Base-by-base conservation (phyloP, 2,329 filamentous ascomycete genomes). In the Venturia pyrina region DNA sequence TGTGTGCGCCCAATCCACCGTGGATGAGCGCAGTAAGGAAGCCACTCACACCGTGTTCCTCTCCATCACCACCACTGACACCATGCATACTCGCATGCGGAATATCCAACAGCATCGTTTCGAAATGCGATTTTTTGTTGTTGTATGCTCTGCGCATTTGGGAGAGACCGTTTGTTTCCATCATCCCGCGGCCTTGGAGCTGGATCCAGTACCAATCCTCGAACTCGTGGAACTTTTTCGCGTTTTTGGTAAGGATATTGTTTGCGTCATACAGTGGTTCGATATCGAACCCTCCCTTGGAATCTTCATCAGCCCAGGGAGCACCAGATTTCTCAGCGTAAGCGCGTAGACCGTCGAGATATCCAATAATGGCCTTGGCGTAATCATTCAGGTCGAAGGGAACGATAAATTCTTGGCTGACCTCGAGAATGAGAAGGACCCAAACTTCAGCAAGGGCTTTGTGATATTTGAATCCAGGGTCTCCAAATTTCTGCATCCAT, bases 391-490 rank as follows among this genome's bases (percentile, higher is more conserved):
- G 80, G 73, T 96, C 90, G 70, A 96, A 91, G 0, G 93, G 92
- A 34, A 97, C 73, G 66, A 98, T 83, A 15, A 90, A 88, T 24
- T 87, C 85, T 72, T 97, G 92, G 1, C 89, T 83, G 15, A 97
- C 83, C 71, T 98, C 93, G 24, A 97, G 84, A 64, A 95, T 83
- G n/a, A 98, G 79, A 3, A 98, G 81, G 0, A 87, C 87, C 76
- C 91, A 88, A 50, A 98, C 81, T 76, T 97, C 87, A 13, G 86
- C 90, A 67, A 98, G 83, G 6, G 89, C 78, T 50, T 82, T 84
- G 78, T 98, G 95, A 73, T 96, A 95, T 13, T 82, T 76, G 72
- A 96, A 96, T 1, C 84, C 87, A 0, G 91, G 91, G 74, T 99
- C 95, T 28, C 90, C 88, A 67, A 90, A 86, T 46, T 82, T 83